Conservation (phyloP, 2,329 filamentous ascomycete species). For the Clonostachys rosea region DNA sequence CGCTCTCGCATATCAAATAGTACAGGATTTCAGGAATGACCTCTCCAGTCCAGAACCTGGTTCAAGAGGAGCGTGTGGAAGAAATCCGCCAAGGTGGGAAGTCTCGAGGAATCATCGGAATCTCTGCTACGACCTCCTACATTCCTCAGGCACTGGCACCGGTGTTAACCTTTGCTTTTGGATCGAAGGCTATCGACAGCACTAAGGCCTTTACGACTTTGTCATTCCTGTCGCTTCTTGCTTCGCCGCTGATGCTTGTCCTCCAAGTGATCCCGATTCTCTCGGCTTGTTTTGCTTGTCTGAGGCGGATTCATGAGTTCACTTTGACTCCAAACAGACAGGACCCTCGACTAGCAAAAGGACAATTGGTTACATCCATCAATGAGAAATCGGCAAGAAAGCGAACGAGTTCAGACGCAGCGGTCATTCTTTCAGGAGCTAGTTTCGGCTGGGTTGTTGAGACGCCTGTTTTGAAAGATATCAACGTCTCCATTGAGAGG, state of each 20-base stretch:
- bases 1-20: slow-evolving; percentile 22
- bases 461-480: slow-evolving; percentile 7
- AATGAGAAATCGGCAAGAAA: too few relatives aligned
- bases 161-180: slow-evolving; percentile 11
- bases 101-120: slow-evolving; percentile 8
- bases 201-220: slow-evolving; percentile 2
- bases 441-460: slow-evolving; percentile 15
- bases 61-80: slow-evolving; percentile 8
- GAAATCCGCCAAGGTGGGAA: slow-evolving; percentile 10
- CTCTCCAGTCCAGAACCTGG: slow-evolving; percentile 9
- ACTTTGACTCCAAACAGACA: not conserved
- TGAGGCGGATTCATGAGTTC: slow-evolving; percentile 1
- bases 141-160: slow-evolving; percentile 21
- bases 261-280: slow-evolving; percentile 4
- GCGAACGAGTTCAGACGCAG: too few relatives aligned
- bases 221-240: not conserved
- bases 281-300: slow-evolving; percentile 1
- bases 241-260: not conserved
- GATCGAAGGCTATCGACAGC: slow-evolving; percentile 7
- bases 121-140: slow-evolving; percentile 11
- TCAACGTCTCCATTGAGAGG: slow-evolving; percentile 9
- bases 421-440: slow-evolving; percentile 1
- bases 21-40: slow-evolving; percentile 22
- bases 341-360: too few relatives aligned
- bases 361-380: too few relatives aligned